phyloP scores from a whole-genome alignment of 495 filamentous ascomycete genomes.

The Umbilicaria muhlenbergii region DNA sequence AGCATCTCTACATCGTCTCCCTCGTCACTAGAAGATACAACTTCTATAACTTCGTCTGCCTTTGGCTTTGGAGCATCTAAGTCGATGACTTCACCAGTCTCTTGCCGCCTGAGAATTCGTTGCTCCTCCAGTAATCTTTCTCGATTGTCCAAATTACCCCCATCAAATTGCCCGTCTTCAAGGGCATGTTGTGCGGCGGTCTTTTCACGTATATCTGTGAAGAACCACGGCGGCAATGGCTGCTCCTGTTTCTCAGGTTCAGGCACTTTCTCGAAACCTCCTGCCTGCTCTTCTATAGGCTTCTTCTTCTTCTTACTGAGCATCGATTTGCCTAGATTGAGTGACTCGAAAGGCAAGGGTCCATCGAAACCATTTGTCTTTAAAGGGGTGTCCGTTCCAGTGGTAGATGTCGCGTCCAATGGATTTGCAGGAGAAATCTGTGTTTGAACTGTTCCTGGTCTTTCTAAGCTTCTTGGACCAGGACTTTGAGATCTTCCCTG shows the following conservation, averaged over 20 bases:
- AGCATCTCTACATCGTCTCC: conserved; percentile 38
- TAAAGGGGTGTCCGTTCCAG: conserved; percentile 17
- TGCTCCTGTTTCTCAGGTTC: conserved; percentile 32
- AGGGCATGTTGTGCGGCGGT: conserved; percentile 18
- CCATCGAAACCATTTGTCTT: conserved; percentile 50
- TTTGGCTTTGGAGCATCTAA: conserved; percentile 20
- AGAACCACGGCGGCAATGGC: conserved; percentile 81
- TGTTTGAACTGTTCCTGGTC: not conserved
- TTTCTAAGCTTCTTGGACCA: conserved; percentile 3
- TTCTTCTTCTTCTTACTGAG: conserved; percentile 33
- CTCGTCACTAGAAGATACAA: conserved; percentile 23
- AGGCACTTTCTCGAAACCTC: conserved; percentile 49
- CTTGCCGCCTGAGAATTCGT: conserved; percentile 24
- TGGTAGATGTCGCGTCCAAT: conserved; percentile 3
- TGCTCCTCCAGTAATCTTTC: conserved; percentile 19
- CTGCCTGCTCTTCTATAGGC: conserved; percentile 36
- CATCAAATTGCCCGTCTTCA: conserved; percentile 15
- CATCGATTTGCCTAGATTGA: conserved; percentile 50
- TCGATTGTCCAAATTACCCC: conserved; percentile 12
- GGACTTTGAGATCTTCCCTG: conserved; percentile 6
- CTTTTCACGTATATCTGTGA: conserved; percentile 21
- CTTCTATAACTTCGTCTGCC: conserved; percentile 24
- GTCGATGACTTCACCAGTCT: conserved; percentile 30
- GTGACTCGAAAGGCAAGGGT: conserved; percentile 76
- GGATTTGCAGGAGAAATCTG: conserved; percentile 6